Percentiles rank a stretch among this genome's conserved stretches.
phyloP scores from a whole-genome alignment of 345 rosid species.

The Lepidium didymum region DNA sequence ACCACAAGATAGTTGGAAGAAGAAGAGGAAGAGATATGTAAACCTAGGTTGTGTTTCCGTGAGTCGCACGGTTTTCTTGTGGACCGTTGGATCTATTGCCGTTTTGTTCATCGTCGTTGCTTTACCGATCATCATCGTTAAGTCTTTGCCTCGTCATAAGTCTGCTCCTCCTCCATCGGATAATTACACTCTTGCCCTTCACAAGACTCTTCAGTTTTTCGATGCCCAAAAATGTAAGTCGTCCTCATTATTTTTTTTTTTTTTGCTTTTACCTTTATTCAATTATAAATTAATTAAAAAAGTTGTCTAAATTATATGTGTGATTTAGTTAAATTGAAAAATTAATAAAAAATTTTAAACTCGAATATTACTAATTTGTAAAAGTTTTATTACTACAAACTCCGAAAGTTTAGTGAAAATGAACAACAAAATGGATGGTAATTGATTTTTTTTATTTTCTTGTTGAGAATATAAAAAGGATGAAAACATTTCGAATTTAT shows the following conservation, averaged over 20 bases:
- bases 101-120: slow-evolving; percentile 53
- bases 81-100: slow-evolving; percentile 37
- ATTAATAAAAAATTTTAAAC: no score
- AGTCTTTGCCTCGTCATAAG: slow-evolving; percentile 54
- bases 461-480: not conserved
- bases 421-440: not conserved
- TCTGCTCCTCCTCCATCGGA: slow-evolving; percentile 52
- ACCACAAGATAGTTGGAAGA: slow-evolving; percentile 45
- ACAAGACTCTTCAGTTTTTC: slow-evolving; percentile 75
- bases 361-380: no score
- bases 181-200: slow-evolving; percentile 68
- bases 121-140: slow-evolving; percentile 54
- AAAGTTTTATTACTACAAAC: not conserved
- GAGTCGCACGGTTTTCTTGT: slow-evolving; percentile 47
- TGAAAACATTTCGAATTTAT: not conserved
- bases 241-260: not conserved
- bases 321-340: no score
- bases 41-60: slow-evolving; percentile 69
- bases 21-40: slow-evolving; percentile 49
- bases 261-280: not conserved
- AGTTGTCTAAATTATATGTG: no score
- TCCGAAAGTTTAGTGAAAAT: not conserved
- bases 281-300: no score
- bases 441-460: not conserved
- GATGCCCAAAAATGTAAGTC: slow-evolving; percentile 86